Evolutionary conservation across 805 yeast species (phyloP), one percentile per base, ranked within the genome.

Genomic region (Pichia manshurica): DNA sequence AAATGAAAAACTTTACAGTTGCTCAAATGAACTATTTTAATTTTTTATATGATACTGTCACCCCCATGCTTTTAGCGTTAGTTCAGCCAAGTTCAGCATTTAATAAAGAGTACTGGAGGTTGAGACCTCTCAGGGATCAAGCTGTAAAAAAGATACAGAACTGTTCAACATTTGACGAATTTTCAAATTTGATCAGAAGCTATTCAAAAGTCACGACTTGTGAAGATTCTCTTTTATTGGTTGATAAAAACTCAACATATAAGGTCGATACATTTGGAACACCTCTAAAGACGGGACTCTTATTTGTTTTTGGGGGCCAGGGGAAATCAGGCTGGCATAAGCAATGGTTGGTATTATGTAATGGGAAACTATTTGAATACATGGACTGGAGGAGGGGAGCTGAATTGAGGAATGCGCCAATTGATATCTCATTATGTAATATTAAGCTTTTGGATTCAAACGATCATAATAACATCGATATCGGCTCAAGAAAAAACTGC

Each of bases 311-410:
- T 33, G 81, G 82, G 0, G 84, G 83, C 0, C 79, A 77, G 48
- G 79, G 81, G 0, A 77, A 76, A 50, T 76, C 70, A 20, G 83
- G 84, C 3, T 89, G 96, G 96, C 95, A 87, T 62, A 87, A 87
- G 57, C 89, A 84, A 61, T 86, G 95, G 90, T 85, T 88, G 0
- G 86, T 81, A 0, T 68, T 87, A 43, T 74, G 77, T 13, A 77
- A 79, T n/a, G 89, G 91, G 2, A 75, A 72, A 49, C 66, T 88
- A 37, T 70, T 73, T 39, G 93, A 87, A 59, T 87, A 77, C 60
- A 73, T 83, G 39, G 89, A 87, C 64, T 88, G 95, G 93, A 76
- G 90, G 56, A 77, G 73, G 47, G 87, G 87, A 19, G 69, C 71
- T 17, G 75, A 73, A 28, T 71, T 80, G 16, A 78, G 86, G 52